Percentiles rank a stretch among this genome's conserved stretches.
Conservation (phyloP, 257 asterid genomes). For the Solanum dulcamara region DNA sequence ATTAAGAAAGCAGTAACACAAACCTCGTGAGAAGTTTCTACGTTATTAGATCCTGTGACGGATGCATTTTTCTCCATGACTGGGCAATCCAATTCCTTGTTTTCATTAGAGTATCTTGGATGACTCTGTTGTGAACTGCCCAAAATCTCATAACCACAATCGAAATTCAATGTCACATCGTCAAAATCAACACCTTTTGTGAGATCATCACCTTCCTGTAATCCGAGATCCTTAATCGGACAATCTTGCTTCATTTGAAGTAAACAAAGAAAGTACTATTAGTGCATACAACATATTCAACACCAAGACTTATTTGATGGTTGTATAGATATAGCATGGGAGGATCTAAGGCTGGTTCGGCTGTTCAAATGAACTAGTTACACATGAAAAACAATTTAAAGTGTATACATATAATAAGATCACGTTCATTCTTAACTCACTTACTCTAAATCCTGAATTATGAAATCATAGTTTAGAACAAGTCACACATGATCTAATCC, state of each 20-base stretch:
- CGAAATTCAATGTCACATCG: constrained; percentile 34
- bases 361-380: not conserved
- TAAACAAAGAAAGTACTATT: constrained; percentile 4
- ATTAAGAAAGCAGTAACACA: not conserved
- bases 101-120: constrained; percentile 27
- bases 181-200: constrained; percentile 28
- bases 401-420: not conserved
- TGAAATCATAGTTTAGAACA: not conserved
- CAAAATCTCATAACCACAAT: constrained; percentile 26
- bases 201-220: constrained; percentile 28
- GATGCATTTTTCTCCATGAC: constrained; percentile 39
- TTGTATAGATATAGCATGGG: not conserved
- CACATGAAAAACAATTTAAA: not conserved
- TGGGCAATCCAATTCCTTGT: constrained; percentile 21
- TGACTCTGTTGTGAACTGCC: constrained; percentile 24
- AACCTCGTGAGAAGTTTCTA: constrained; percentile 41
- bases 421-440: not conserved
- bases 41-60: constrained; percentile 33
- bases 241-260: constrained; percentile 21
- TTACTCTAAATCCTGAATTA: not conserved
- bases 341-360: not conserved
- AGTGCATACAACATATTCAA: constrained; percentile 4
- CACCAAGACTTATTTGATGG: not conserved
- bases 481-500: not conserved
- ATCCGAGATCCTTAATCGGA: constrained; percentile 29